Base-by-base conservation (phyloP, 2,329 filamentous ascomycete species). In the Penicillium janthinellum region DNA sequence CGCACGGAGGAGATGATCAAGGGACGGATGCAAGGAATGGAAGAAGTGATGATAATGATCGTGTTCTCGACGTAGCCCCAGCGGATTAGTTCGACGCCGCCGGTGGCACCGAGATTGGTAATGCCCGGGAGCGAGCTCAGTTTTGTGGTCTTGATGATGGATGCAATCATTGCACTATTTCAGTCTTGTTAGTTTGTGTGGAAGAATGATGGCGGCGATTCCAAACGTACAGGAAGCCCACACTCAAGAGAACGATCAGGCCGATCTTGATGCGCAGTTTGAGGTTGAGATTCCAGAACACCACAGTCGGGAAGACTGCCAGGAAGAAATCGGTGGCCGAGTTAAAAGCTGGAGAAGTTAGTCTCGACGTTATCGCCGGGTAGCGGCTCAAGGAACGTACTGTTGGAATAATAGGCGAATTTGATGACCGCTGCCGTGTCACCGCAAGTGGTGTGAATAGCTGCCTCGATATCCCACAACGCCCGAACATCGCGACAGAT, bases 1-100 rank as follows among this genome's bases (percentile, higher is more conserved):
- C 68, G 66, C 22, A 72, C 70, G 12, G 70, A 73, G 1, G 69
- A 71, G 17, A 72, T 71, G 38, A 73, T 38, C 42, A 73, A 59
- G 2, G 71, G 70, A 1, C 71, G 68, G 39, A 73, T 71, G 44
- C 70, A 71, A 3, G 71, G 71, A 22, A 73, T 63, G 2, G 70
- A 72, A 0, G 70, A 72, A 5, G 70, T 73, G 61, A 71, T 71
- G 39, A 73, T 73, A 31, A 72, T 72, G 15, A 73, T 65, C 4
- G 64, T 31, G 37, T 70, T 71, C 51, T 73, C 70, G 12, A 69
- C 61, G 28, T 68, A 73, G 15, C 66, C 70, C 71, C 71, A 73
- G 37, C 70, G 67, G 56, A 73, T 70, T 8, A 73, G 55, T 49
- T 71, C 67, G 20, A 71, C 57, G 14, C 61, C 66, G 5, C 68